A percentile compares a stretch with the other conserved stretches of the same genome.
Conservation (phyloP, 331 rosid species). For the Cydonia oblonga region DNA sequence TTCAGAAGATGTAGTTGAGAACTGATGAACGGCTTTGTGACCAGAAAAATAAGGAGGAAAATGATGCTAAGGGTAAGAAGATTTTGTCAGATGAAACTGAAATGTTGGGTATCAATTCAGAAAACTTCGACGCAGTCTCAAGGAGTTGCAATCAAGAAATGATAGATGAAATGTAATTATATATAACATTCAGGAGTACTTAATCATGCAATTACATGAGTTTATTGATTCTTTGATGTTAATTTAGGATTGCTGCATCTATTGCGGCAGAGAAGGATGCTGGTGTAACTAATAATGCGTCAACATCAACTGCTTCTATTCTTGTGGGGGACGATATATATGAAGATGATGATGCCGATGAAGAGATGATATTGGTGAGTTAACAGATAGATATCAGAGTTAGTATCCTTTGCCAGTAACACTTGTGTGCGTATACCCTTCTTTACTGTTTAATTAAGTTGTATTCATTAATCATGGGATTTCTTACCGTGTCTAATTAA, state of each 20-base stretch:
- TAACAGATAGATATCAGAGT: background rate
- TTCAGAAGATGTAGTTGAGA: slow-evolving; percentile 33
- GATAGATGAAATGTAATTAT: slow-evolving; percentile 60
- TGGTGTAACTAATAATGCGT: slow-evolving; percentile 18
- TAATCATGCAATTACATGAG: background rate
- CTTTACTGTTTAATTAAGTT: background rate
- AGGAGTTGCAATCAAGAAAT: slow-evolving; percentile 43
- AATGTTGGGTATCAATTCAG: slow-evolving; percentile 29
- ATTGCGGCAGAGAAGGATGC: slow-evolving; percentile 50
- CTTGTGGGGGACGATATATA: slow-evolving; percentile 33
- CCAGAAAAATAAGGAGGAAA: slow-evolving; percentile 26
- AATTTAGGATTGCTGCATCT: slow-evolving; percentile 77
- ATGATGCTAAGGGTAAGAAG: slow-evolving; percentile 57
- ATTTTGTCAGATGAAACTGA: slow-evolving; percentile 26
- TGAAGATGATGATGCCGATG: slow-evolving; percentile 58
- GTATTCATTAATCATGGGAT: background rate
- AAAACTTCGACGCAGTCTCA: slow-evolving; percentile 12
- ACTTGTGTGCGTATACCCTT: background rate
- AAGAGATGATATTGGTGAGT: slow-evolving; percentile 83
- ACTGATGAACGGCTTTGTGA: slow-evolving; percentile 26
- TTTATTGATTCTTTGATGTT: slow-evolving; percentile 10
- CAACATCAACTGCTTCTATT: slow-evolving; percentile 18
- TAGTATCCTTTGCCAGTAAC: background rate
- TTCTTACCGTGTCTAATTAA: background rate
- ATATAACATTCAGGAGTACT: background rate